Base-by-base conservation (phyloP, 192 early-diverging fungal genomes). In the Umbelopsis sp. region DNA sequence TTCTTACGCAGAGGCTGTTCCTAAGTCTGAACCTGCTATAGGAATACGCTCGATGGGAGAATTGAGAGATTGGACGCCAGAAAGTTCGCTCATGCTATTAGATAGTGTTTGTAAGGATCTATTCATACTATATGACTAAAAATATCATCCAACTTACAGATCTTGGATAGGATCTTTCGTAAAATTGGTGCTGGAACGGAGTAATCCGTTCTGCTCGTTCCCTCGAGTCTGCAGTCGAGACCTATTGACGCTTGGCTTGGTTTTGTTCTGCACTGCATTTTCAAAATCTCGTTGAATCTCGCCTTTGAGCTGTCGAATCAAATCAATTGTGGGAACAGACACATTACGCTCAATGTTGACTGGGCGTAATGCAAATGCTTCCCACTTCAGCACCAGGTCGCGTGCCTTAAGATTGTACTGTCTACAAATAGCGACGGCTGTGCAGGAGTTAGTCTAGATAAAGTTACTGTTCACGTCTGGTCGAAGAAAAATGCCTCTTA, bases 351-450 rank as follows among this genome's bases (percentile, higher is more conserved):
- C 69, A 24, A 44, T 52, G 44, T 54, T 43, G 14, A 31, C 32
- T 45, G 47, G 45, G 21, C 47, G 65, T 10, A 80, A 45, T 0
- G 71, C 65, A 52, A 75, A 80, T 0, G 78, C 72, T 45, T 80
- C 78, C 78, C 78, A 80, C 62, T 80, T 80, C 25, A 71, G 68
- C 54, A 53, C 66, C 34, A 80, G 43, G 29, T 75, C 73, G 65
- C 70, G 47, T 4, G 73, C 29, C 2, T 45, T 43, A 17, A 80
- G 20, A 69, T 38, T 52, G 24, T 75, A 80, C 24, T 75, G 51
- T 36, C 51, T 68, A 36, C 78, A 80, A 12, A 80, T 45, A 16
- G 77, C 43, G 5, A 24, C 45, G 24, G 70, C 77, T 79, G 49
- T 12, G 1, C 26, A 11, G 12, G 17, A 1, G 31, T 62, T 34